Base-by-base conservation (phyloP, 345 rosid genomes). In the Populus ilicifolia region DNA sequence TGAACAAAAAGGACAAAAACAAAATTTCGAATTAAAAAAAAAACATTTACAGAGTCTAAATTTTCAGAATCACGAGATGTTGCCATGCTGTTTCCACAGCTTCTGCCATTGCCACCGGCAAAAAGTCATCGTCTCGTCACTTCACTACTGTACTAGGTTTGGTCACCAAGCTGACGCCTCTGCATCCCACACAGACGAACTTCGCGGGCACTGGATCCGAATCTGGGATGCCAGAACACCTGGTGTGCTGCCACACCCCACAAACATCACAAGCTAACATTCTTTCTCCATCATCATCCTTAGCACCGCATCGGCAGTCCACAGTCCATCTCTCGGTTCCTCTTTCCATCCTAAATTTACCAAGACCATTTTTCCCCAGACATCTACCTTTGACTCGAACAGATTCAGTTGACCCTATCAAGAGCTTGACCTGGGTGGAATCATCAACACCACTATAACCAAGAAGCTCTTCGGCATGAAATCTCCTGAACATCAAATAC, bases 231-330 rank as follows among this genome's bases (percentile, higher is more conserved):
- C 91, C 88, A 0, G 89, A 87, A 78, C 95, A 91, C 78, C 95
- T 82, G 1, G 95, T 91, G 76, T 91, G 93, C 84, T 84, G 91
- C 93, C 95, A 91, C 73, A 87, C 91, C 0, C 91, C 86, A 69
- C 95, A 91, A 18, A 79, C 82, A 71, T 91, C 95, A 41, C 93
- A 91, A 3, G 95, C 93, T 52, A 91, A 27, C 95, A 91, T 91
- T 72, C 93, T 85, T 77, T 91, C 95, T 8, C 95, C 95, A 52
- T 91, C 95, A 43, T 91, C 95, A 21, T 91, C 93, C 79, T 84
- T 89, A 2, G 93, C 92, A 43, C 95, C 95, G 2, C 95, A 91
- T 16, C 46, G 76, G 84, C 95, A 91, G 44, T 85, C 89, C 82
- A 91, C 89, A 0, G 86, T 89, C 95, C 95, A 91, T 61, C 88